These are phyloP conservation scores for Calonectria pteridis DNA, from an alignment of 2,329 filamentous ascomycete genomes.

Conservation along the genomic window DNA sequence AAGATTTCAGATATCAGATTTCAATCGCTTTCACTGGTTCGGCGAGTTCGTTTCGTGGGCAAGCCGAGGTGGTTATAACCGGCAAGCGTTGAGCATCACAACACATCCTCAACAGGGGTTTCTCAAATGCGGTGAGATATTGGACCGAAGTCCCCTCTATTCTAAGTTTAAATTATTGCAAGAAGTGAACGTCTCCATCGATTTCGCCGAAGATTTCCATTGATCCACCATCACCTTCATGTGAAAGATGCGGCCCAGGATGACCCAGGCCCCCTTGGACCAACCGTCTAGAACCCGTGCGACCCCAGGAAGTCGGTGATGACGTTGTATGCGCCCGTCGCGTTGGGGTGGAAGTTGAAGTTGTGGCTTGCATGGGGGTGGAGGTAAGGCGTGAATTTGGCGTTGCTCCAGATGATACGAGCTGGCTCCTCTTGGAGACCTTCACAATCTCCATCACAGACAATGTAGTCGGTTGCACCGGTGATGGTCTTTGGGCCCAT, in stretches of 20 bases:
- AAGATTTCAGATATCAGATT: background rate
- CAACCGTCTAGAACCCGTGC: slow-evolving; percentile 8
- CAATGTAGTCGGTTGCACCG: slow-evolving; percentile 37
- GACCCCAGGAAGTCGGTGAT: slow-evolving; percentile 29
- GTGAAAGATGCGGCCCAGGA: background rate
- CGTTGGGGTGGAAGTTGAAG: slow-evolving; percentile 34
- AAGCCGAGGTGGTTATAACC: background rate
- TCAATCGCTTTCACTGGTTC: background rate
- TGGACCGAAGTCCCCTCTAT: background rate
- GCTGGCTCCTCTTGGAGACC: slow-evolving; percentile 43
- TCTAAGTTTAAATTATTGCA: background rate
- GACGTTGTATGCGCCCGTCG: slow-evolving; percentile 29
- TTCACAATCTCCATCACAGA: slow-evolving; percentile 43
- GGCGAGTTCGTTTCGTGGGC: background rate
- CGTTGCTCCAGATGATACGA: slow-evolving; percentile 33
- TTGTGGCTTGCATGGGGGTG: slow-evolving; percentile 36
- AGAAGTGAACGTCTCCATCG: no score
- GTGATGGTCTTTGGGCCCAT: slow-evolving; percentile 19
- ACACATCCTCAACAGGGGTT: background rate
- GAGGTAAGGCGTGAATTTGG: slow-evolving; percentile 31
- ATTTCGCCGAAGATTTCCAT: background rate
- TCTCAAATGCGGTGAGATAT: background rate
- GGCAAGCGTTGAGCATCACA: background rate
- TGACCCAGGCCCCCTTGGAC: no score
- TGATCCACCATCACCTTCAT: background rate